Percentiles rank a stretch among this genome's conserved stretches.
Conservation (phyloP, 257 asterid species). For the Mitragyna speciosa region DNA sequence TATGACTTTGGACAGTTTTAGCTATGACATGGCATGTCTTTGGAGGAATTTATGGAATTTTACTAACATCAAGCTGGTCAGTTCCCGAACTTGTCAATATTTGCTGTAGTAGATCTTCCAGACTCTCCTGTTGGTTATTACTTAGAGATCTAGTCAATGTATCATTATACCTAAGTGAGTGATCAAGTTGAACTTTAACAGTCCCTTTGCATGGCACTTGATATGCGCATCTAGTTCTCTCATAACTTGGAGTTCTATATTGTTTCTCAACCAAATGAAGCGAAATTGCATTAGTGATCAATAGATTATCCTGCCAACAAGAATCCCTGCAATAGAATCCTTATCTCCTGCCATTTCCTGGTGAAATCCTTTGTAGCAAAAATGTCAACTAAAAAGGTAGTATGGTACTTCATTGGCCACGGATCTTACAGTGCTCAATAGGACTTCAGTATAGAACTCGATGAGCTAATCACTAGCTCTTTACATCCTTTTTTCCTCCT, state of each 20-base stretch:
- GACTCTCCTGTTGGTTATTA: neutral
- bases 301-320: neutral
- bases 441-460: neutral
- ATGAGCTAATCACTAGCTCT: neutral
- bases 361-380: neutral
- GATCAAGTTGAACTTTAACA: no score
- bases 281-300: neutral
- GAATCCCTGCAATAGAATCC: neutral
- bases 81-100: neutral
- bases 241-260: no score
- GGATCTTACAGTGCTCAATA: neutral
- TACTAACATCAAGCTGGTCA: neutral
- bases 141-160: no score
- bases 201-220: no score
- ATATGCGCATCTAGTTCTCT: no score
- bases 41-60: neutral
- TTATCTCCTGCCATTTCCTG: neutral
- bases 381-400: neutral
- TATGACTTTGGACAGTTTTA: neutral
- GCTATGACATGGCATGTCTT: neutral
- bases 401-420: neutral
- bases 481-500: neutral
- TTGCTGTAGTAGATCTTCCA: neutral
- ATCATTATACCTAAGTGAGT: no score
- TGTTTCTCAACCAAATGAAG: no score